Conservation (phyloP, 1,284 basidiomycete genomes). For the Trametes hirsuta region DNA sequence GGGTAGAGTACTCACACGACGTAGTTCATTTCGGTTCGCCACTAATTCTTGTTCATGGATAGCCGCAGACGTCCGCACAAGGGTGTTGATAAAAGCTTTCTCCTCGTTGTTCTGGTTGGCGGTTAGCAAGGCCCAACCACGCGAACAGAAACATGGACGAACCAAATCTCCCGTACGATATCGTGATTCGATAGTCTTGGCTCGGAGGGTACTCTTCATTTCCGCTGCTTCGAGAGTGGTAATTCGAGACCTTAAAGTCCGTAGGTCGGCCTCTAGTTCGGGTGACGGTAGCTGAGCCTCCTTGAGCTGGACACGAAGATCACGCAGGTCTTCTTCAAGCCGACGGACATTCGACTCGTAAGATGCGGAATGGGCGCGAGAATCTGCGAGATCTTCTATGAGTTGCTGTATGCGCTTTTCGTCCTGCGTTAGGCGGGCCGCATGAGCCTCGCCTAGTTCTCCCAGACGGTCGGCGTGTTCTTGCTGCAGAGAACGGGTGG, state of each 20-base stretch:
- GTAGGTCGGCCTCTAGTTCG: constrained; percentile 27
- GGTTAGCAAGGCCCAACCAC: background rate
- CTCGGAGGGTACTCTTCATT: constrained; percentile 27
- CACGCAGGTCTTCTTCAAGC: constrained; percentile 21
- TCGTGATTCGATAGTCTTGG: constrained; percentile 37
- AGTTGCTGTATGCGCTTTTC: constrained; percentile 24
- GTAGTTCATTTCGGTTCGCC: constrained; percentile 42
- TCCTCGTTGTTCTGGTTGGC: constrained; percentile 37
- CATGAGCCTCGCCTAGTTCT: constrained; percentile 18
- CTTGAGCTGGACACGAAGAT: constrained; percentile 27
- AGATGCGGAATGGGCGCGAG: constrained; percentile 15
- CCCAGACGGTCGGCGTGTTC: constrained; percentile 25
- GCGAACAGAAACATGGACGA: constrained; percentile 1
- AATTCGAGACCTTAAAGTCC: constrained; percentile 29
- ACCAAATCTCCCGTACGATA: constrained; percentile 42
- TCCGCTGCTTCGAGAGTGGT: constrained; percentile 33
- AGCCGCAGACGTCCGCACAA: constrained; percentile 37
- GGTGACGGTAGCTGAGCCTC: constrained; percentile 26
- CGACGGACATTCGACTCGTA: constrained; percentile 18
- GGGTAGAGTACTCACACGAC: constrained; percentile 33
- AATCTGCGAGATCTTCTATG: constrained; percentile 23
- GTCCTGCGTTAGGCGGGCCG: constrained; percentile 17
- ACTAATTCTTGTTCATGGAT: constrained; percentile 41
- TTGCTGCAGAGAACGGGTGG: constrained; percentile 12
- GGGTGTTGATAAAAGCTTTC: constrained; percentile 37